These are phyloP conservation scores for Primulina tabacum DNA, from an alignment of 257 asterid species.

Conservation along the genomic window DNA sequence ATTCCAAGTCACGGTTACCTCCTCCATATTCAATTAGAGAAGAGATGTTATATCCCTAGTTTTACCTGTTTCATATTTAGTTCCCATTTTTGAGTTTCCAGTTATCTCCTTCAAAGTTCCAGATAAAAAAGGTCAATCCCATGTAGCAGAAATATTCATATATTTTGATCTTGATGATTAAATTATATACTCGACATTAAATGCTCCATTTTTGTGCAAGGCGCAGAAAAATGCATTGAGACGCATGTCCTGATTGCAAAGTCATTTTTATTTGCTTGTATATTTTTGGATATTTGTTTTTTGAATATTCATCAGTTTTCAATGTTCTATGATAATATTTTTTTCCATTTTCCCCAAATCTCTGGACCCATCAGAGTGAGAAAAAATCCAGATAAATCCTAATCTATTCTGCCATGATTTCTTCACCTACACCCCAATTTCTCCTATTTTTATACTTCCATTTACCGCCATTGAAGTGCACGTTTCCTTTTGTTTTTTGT, in stretches of 20 bases:
- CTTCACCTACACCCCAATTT: too few species aligned
- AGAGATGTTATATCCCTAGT: constrained; percentile 67
- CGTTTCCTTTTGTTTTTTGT: too few species aligned
- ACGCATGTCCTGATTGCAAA: not conserved
- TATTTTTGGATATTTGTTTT: too few species aligned
- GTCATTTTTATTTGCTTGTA: not conserved
- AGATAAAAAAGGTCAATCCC: not conserved
- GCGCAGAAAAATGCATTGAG: not conserved
- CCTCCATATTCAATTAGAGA: constrained; percentile 50
- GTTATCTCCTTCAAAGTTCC: constrained; percentile 12
- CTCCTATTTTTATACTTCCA: too few species aligned
- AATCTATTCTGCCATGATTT: too few species aligned
- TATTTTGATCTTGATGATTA: not conserved
- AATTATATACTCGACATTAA: not conserved
- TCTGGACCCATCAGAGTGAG: too few species aligned
- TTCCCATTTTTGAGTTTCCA: not conserved
- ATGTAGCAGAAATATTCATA: not conserved
- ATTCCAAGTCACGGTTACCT: constrained; percentile 60
- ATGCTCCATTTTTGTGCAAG: not conserved
- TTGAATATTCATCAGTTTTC: not conserved
- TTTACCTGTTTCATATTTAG: not conserved
- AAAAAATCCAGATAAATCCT: too few species aligned
- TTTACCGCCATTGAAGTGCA: too few species aligned
- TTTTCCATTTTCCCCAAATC: too few species aligned
- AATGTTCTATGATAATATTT: too few species aligned